Conservation (phyloP, 73 alveolate species). For the Paramecium primaurelia region DNA sequence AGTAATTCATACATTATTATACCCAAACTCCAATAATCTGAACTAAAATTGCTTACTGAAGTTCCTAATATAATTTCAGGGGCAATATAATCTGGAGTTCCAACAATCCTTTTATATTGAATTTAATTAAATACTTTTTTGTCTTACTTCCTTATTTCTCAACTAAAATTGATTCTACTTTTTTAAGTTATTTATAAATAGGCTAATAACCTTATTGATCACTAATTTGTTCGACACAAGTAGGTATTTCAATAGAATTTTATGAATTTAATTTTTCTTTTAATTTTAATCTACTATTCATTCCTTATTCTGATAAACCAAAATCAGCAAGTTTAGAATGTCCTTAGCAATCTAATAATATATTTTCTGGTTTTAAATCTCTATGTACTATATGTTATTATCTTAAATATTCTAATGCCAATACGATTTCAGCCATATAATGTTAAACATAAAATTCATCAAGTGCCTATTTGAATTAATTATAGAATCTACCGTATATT, state of each 20-base stretch:
- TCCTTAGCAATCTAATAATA: constrained; percentile 52
- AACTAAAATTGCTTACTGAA: constrained; percentile 26
- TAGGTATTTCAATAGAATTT: background rate
- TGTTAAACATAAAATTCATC: constrained; percentile 59
- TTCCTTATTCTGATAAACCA: constrained; percentile 58
- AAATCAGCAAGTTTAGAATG: constrained; percentile 63
- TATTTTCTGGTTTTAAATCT: constrained; percentile 67
- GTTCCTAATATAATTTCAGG: constrained; percentile 60
- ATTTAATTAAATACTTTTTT: constrained; percentile 13
- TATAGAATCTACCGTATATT: constrained; percentile 8
- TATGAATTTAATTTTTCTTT: background rate
- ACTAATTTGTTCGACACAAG: background rate
- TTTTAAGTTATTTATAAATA: background rate
- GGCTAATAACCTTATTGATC: background rate
- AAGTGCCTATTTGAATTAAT: background rate
- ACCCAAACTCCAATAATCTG: constrained; percentile 67
- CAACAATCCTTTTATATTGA: constrained; percentile 16
- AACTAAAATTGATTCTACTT: background rate
- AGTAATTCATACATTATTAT: constrained; percentile 54
- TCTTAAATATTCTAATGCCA: constrained; percentile 39
- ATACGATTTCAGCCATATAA: constrained; percentile 63
- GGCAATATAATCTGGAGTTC: constrained; percentile 67
- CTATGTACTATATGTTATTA: constrained; percentile 52
- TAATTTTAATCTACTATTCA: constrained; percentile 27
- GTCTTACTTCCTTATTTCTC: constrained; percentile 8